Percentiles rank a stretch among this genome's conserved stretches.
phyloP scores from a whole-genome alignment of 176 grass and related monocot genomes.

The Carex cristatella region DNA sequence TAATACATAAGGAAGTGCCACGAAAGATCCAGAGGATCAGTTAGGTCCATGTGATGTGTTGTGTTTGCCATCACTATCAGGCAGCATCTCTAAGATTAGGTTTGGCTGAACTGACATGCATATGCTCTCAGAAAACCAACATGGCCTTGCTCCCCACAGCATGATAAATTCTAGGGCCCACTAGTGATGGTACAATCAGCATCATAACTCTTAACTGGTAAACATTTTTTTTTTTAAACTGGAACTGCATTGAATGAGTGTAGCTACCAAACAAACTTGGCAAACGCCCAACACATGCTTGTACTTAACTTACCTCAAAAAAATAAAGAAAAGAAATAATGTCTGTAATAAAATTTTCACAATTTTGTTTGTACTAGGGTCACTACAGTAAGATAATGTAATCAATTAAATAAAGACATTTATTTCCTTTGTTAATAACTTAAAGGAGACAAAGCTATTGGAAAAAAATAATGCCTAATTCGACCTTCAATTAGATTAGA shows the following conservation, averaged over 20 bases:
- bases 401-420: background rate
- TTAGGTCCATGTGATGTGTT: constrained; percentile 16
- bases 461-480: background rate
- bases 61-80: background rate
- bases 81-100: background rate
- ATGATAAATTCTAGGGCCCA: background rate
- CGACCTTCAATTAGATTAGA: background rate
- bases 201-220: constrained; percentile 2
- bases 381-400: background rate
- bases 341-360: background rate
- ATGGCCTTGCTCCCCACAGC: background rate
- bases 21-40: background rate
- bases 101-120: constrained; percentile 9
- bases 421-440: background rate
- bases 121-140: background rate
- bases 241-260: constrained; percentile 10
- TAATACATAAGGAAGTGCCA: background rate
- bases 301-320: background rate
- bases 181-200: constrained; percentile 7
- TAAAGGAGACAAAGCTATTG: background rate
- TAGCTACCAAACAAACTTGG: constrained; percentile 10
- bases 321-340: background rate
- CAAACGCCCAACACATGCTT: constrained; percentile 6
- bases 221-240: background rate
- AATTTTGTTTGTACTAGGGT: background rate